phyloP scores from a whole-genome alignment of 495 filamentous ascomycete genomes.

The Tuber borchii region DNA sequence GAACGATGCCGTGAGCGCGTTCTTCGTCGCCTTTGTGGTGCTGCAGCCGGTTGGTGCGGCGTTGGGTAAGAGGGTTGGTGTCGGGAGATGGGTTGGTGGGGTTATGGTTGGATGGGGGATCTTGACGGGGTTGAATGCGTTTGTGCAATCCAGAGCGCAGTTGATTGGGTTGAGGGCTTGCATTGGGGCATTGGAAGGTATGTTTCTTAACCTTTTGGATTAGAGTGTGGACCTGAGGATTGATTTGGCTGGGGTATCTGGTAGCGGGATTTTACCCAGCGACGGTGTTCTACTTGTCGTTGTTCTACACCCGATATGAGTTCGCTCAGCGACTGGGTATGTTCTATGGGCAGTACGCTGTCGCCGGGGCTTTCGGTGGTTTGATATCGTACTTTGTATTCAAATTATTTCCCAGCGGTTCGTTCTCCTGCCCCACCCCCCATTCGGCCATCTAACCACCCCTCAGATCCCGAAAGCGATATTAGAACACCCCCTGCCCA shows the following conservation, averaged over 20 bases:
- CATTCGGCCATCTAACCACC: slow-evolving; percentile 1
- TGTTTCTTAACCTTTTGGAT: slow-evolving; percentile 8
- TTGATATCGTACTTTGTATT: slow-evolving; percentile 47
- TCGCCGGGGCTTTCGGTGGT: slow-evolving; percentile 55
- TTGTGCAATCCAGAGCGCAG: slow-evolving; percentile 43
- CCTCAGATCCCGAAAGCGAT: slow-evolving; percentile 20
- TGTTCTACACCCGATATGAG: slow-evolving; percentile 54
- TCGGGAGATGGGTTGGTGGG: slow-evolving; percentile 50
- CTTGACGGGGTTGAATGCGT: slow-evolving; percentile 46
- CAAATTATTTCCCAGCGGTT: slow-evolving; percentile 19
- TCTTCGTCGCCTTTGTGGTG: slow-evolving; percentile 54
- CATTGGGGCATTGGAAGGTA: slow-evolving; percentile 46
- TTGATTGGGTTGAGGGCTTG: slow-evolving; percentile 45
- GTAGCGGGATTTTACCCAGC: slow-evolving; percentile 52
- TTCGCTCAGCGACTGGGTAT: slow-evolving; percentile 51
- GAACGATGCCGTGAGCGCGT: slow-evolving; percentile 52
- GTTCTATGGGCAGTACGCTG: slow-evolving; percentile 55
- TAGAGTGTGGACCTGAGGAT: slow-evolving; percentile 16
- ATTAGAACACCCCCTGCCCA: slow-evolving; percentile 18
- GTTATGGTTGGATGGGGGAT: slow-evolving; percentile 54
- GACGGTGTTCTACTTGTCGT: slow-evolving; percentile 50
- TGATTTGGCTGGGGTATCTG: slow-evolving; percentile 23
- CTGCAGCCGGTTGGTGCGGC: slow-evolving; percentile 54
- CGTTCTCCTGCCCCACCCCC: neutral
- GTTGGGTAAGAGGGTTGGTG: slow-evolving; percentile 51